Conservation (phyloP, 768 basidiomycete genomes). For the Chiua virens region DNA sequence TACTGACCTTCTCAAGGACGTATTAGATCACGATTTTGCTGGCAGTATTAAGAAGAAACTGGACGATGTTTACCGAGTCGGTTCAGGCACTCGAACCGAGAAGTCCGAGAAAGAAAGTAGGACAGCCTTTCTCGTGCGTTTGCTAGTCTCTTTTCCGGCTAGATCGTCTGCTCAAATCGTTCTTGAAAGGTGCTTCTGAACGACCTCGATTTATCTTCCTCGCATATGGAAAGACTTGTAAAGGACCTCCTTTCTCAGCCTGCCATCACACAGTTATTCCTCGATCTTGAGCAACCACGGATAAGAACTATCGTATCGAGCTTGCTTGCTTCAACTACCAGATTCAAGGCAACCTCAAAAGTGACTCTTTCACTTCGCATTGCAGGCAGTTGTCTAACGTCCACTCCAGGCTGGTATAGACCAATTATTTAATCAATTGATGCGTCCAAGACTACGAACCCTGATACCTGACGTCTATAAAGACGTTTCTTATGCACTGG, state of each 20-base stretch:
- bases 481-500: slow-evolving; percentile 83
- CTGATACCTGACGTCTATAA: slow-evolving; percentile 87
- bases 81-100: slow-evolving; percentile 57
- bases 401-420: slow-evolving; percentile 72
- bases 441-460: slow-evolving; percentile 83
- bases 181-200: slow-evolving; percentile 76
- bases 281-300: slow-evolving; percentile 50
- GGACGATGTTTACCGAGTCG: slow-evolving; percentile 80
- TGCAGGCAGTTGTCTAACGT: slow-evolving; percentile 2
- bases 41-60: slow-evolving; percentile 80
- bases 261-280: slow-evolving; percentile 65
- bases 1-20: slow-evolving; percentile 61
- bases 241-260: slow-evolving; percentile 60
- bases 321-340: slow-evolving; percentile 54
- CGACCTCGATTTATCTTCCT: slow-evolving; percentile 90
- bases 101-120: slow-evolving; percentile 81
- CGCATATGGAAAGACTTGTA: slow-evolving; percentile 82
- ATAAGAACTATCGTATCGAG: slow-evolving; percentile 50
- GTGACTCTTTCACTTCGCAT: slow-evolving; percentile 40
- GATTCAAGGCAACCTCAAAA: slow-evolving; percentile 72
- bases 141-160: neutral
- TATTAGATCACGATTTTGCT: slow-evolving; percentile 82
- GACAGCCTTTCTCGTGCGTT: slow-evolving; percentile 76
- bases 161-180: neutral
- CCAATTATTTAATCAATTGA: slow-evolving; percentile 92